Percentiles rank a stretch among this genome's conserved stretches.
Conservation (phyloP, 768 basidiomycete genomes). For the Tulasnella sp. region DNA sequence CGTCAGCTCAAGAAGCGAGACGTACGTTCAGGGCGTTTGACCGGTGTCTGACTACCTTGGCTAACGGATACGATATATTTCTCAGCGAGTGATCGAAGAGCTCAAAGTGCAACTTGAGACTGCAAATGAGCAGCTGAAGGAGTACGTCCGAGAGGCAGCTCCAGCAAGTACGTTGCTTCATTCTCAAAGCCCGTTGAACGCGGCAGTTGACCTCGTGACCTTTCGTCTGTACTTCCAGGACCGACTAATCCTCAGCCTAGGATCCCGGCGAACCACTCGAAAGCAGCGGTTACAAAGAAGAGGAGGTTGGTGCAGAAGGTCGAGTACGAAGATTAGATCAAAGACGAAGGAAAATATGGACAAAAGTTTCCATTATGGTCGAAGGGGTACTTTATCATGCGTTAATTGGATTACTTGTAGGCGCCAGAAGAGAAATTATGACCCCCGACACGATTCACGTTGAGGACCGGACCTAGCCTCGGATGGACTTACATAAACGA, state of each 20-base stretch:
- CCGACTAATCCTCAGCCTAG: not conserved
- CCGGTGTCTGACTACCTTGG: not conserved
- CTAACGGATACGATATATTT: not conserved
- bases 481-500: too few species aligned
- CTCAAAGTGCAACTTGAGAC: slow-evolving; percentile 2
- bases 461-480: too few species aligned
- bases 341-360: not conserved
- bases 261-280: slow-evolving; percentile 9
- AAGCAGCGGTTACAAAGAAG: slow-evolving; percentile 5
- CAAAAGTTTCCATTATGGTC: too few species aligned
- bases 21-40: not conserved
- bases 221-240: not conserved
- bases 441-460: too few species aligned
- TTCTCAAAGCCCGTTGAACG: not conserved
- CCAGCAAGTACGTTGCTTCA: not conserved
- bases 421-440: too few species aligned
- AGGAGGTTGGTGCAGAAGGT: slow-evolving; percentile 11
- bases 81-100: not conserved
- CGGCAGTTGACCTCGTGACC: not conserved
- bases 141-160: slow-evolving; percentile 2
- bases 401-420: too few species aligned
- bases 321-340: slow-evolving; percentile 7
- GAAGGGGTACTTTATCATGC: too few species aligned
- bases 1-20: not conserved
- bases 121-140: slow-evolving; percentile 9